Evolutionary conservation across 2,329 filamentous ascomycete species (phyloP), one percentile per base, ranked within the genome.

Genomic region (Aspergillus novoparasiticus): DNA sequence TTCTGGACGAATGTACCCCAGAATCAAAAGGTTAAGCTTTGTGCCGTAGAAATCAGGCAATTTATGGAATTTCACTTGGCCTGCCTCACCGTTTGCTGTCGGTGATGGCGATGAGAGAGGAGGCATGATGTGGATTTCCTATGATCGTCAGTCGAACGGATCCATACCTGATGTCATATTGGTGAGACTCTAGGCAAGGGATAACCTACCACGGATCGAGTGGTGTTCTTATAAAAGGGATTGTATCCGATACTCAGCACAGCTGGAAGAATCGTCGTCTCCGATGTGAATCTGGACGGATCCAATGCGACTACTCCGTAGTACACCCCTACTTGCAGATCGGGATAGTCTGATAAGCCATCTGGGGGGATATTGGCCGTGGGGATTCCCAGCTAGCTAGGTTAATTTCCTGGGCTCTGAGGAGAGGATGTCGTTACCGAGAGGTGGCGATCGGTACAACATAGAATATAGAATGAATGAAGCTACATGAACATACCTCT

Each of bases 231-330:
- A 85, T 97, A 99, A 81, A 94, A 98, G 0, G 95, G 95, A 79
- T 98, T 99, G 86, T 94, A 98, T 51, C 95, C 95, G 69, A 97
- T 94, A 65, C 89, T 92, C 89, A 97, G 91, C 68, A 96, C 93
- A 86, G 96, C 95, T 1, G 92, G 92, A 78, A 90, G 92, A 61
- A 95, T 82, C 21, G 69, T 73, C 10, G 65, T 64, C 11, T 58
- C 60, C 16, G 66, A 67, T 9, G 62, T 53, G 61, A 75, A 78
- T 34, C 71, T 69, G 34, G 72, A 66, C 1, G 78, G 84, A 64
- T 86, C 83, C 36, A 98, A 86, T 0, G 91, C 87, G 5, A 93
- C 93, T 83, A 91, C 97, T 73, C 95, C 95, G 76, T 94, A 98
- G 85, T 98, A 98, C 67, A 98, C 91, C 68, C 95, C 95, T 1